Percentiles rank a stretch among this genome's conserved stretches.
Conservation (phyloP, 495 filamentous ascomycete genomes). For the Daldinia decipiens region DNA sequence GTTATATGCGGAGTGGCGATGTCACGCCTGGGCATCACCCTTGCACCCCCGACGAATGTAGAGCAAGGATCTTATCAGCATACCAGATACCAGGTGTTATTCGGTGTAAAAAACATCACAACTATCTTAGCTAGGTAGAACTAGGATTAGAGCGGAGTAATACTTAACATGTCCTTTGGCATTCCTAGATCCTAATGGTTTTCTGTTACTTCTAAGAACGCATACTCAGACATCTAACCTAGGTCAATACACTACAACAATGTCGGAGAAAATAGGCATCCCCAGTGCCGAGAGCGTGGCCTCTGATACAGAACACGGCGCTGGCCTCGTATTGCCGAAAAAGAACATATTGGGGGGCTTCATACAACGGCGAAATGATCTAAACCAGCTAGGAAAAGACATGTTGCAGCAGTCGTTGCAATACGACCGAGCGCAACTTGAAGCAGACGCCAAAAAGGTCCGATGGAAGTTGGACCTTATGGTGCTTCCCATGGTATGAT, state of each 20-base stretch:
- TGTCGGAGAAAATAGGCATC: constrained; percentile 35
- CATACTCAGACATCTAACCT: background rate
- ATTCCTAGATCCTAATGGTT: background rate
- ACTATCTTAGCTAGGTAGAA: constrained; percentile 7
- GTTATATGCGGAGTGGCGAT: constrained; percentile 2
- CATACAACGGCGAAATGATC: constrained; percentile 36
- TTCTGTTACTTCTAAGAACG: background rate
- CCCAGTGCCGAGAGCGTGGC: constrained; percentile 18
- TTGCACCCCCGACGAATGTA: constrained; percentile 8
- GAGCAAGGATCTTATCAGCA: constrained; percentile 40
- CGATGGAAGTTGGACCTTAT: constrained; percentile 47
- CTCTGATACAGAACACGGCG: constrained; percentile 30
- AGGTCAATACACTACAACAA: constrained; percentile 19
- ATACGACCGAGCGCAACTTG: constrained; percentile 47
- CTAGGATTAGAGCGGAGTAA: constrained; percentile 19
- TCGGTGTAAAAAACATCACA: background rate
- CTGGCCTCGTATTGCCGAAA: constrained; percentile 20
- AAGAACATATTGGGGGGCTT: constrained; percentile 32
- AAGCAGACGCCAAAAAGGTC: constrained; percentile 44
- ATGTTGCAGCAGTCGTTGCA: constrained; percentile 48
- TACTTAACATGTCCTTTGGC: constrained; percentile 17
- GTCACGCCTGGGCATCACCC: constrained; percentile 3
- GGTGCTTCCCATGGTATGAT: constrained; percentile 47
- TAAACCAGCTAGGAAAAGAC: constrained; percentile 40
- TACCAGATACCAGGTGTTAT: constrained; percentile 5